Base-by-base conservation (phyloP, 2,329 filamentous ascomycete species). In the Neofusicoccum umdonicola region DNA sequence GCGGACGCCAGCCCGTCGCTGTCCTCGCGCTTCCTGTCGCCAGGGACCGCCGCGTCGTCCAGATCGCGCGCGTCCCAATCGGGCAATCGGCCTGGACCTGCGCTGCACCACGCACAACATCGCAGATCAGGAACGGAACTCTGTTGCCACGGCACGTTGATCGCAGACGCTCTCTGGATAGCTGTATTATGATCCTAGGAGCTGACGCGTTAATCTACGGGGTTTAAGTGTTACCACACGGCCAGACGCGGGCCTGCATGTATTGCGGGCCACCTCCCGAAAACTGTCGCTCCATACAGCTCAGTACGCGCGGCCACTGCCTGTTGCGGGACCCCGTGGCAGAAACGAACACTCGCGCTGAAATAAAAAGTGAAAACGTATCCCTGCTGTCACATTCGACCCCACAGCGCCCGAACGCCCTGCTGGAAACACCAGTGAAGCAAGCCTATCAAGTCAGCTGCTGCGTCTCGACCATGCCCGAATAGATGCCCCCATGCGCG, bases 391-490 rank as follows among this genome's bases (percentile, higher is more conserved):
- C 34, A 50, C 58, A 17, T 31, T 50, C 9, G 39, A 62, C 47
- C 47, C 58, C 58, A 62, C 44, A 31, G 22, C 58, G 35, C 58
- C 58, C 19, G 22, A 62, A 62, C 58, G 58, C 58, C 45, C 13
- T 62, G 57, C 57, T 62, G 45, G 45, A 62, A 41, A 19, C 35
- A 41, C 17, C 45, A 34, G 27, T 45, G 42, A 13, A 37, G 56
- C 19, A 60, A 11, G 19, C 37, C 62, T 63, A 35, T 72, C 66
- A 77, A 37, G 71, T 72, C 66, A 76, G 63, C 64, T 76, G 74
- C 56, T 77, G 75, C 34, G 74, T 73, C 34, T 72, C 69, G 6
- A 77, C 75, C 75, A 77, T 77, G 8, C 70, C 70, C 22, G 74
- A 67, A 57, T 77, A 77, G 54, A 76, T 74, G 17, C 75, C 74